phyloP scores from a whole-genome alignment of 169 alveolate genomes.

The Plasmodium falciparum region DNA sequence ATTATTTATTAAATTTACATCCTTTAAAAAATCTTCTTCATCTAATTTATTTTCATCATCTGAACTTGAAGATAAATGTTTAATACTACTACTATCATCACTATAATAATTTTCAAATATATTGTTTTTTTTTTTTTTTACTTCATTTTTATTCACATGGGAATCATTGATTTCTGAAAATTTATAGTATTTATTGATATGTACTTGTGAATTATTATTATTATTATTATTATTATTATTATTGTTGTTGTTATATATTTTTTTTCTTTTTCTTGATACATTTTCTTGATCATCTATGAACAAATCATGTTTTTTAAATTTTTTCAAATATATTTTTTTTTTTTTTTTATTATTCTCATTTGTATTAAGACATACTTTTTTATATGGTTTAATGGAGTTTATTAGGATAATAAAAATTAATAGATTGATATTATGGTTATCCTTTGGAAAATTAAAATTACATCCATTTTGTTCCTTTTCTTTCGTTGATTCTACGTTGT shows the following conservation, averaged over 20 bases:
- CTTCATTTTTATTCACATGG: background rate
- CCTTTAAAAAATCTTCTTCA: constrained; percentile 6
- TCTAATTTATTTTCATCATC: background rate
- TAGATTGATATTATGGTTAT: constrained; percentile 12
- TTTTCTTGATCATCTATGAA: constrained; percentile 42
- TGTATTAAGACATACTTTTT: constrained; percentile 24
- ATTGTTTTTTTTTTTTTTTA: background rate
- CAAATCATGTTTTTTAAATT: constrained; percentile 14
- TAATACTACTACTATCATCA: constrained; percentile 64
- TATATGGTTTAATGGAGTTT: constrained; percentile 69
- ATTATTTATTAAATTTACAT: background rate
- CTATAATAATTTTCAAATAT: constrained; percentile 28
- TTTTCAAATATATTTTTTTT: constrained; percentile 17
- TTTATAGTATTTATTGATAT: background rate
- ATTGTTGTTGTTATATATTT: background rate
- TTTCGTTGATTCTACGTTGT: background rate
- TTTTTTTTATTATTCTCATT: constrained; percentile 13
- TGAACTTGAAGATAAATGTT: constrained; percentile 16
- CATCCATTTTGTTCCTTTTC: background rate
- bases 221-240: background rate
- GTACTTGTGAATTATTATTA: background rate
- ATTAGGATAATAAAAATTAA: constrained; percentile 51
- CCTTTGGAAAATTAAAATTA: constrained; percentile 1
- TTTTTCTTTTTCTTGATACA: background rate
- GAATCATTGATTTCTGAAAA: too few relatives aligned